Conservation (phyloP, 192 early-diverging fungal species). For the Coemansia sp. region DNA sequence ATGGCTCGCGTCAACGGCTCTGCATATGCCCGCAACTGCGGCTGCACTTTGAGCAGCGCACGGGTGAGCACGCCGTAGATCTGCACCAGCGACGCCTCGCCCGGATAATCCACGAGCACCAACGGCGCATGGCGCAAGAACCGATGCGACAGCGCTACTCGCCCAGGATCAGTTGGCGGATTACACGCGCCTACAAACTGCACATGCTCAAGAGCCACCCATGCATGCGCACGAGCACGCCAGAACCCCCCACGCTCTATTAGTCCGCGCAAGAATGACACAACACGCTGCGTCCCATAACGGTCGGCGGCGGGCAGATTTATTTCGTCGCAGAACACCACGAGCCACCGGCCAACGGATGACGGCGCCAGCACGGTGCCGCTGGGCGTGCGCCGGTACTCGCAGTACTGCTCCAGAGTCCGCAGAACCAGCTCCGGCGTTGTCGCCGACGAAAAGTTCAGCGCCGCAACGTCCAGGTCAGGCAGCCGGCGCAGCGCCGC, state of each 20-base stretch:
- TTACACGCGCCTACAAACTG: constrained; percentile 99
- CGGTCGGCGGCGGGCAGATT: constrained; percentile 95
- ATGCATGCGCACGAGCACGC: constrained; percentile 81
- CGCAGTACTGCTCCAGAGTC: constrained; percentile 97
- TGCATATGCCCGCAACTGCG: constrained; percentile 84
- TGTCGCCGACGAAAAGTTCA: constrained; percentile 99
- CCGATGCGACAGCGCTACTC: constrained; percentile 90
- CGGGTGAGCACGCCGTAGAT: constrained; percentile 94
- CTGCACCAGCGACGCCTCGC: constrained; percentile 83
- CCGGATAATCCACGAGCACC: constrained; percentile 98
- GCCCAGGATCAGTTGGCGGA: constrained; percentile 98
- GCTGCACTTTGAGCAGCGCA: constrained; percentile 92
- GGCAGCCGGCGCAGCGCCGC: constrained; percentile 90
- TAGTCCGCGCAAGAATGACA: constrained; percentile 92
- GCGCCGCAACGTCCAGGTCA: constrained; percentile 95
- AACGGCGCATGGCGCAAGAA: constrained; percentile 97
- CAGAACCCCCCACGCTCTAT: constrained; percentile 97
- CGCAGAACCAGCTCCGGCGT: constrained; percentile 92
- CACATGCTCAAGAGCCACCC: constrained; percentile 95
- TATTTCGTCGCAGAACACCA: constrained; percentile 99
- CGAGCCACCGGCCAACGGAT: constrained; percentile 87
- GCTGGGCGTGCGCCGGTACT: constrained; percentile 92
- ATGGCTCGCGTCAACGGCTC: constrained; percentile 91
- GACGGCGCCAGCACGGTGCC: constrained; percentile 85
- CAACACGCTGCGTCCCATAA: constrained; percentile 97